Conservation (phyloP, 2,329 filamentous ascomycete genomes). For the Aspergillus novoparasiticus region DNA sequence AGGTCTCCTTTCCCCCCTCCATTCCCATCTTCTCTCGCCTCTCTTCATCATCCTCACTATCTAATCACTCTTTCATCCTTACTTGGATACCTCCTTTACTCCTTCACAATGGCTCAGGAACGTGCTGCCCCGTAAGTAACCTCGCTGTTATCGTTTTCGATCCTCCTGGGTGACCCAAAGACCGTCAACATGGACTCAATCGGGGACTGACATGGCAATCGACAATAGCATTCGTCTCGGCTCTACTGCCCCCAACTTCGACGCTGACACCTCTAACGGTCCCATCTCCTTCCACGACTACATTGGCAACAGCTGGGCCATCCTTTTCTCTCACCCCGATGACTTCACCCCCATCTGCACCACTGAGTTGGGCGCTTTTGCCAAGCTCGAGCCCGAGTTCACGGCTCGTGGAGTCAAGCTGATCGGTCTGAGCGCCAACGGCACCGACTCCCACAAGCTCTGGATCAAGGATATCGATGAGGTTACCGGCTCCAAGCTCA, state of each 20-base stretch:
- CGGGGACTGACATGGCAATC: conserved; percentile 16
- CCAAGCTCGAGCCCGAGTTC: conserved; percentile 89
- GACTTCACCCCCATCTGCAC: conserved; percentile 97
- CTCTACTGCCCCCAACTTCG: conserved; percentile 68
- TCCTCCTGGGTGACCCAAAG: not conserved
- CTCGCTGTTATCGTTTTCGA: not conserved
- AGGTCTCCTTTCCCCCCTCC: conserved; percentile 12
- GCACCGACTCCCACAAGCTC: conserved; percentile 75
- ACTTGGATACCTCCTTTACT: conserved; percentile 1
- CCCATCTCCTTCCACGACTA: conserved; percentile 72
- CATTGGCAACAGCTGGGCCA: conserved; percentile 70
- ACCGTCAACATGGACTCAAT: not conserved
- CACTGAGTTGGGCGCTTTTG: conserved; percentile 91
- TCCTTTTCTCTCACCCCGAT: conserved; percentile 70
- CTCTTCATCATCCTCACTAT: not conserved
- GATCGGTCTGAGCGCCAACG: conserved; percentile 86
- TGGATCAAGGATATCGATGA: conserved; percentile 92
- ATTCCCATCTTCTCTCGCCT: conserved; percentile 9
- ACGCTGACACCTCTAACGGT: conserved; percentile 67
- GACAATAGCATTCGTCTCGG: conserved; percentile 61
- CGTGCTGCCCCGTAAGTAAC: conserved; percentile 46
- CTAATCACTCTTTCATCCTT: conserved; percentile 8
- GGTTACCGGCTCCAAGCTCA: conserved; percentile 70
- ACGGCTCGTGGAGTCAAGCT: conserved; percentile 85
- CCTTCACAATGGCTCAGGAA: conserved; percentile 45